phyloP scores from a whole-genome alignment of 306 rosid species.

The Glycine tomentella region DNA sequence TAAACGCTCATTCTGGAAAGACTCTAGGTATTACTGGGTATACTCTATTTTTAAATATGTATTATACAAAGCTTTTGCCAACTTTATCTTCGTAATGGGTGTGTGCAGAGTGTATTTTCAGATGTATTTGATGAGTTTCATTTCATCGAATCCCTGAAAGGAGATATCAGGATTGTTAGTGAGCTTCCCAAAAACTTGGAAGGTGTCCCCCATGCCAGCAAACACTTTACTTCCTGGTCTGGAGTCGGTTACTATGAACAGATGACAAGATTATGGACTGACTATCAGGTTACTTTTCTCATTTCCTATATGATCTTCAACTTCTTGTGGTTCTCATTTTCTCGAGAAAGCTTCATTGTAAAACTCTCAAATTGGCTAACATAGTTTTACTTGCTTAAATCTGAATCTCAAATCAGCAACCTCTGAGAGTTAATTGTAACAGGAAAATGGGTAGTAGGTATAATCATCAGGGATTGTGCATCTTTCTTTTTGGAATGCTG shows the following conservation, averaged over 20 bases:
- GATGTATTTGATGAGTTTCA: constrained; percentile 87
- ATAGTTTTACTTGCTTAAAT: constrained; percentile 1
- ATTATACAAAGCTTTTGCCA: constrained; percentile 18
- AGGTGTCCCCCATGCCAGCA: constrained; percentile 77
- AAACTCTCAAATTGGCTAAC: constrained; percentile 30
- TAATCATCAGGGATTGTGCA: neutral
- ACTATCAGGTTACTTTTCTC: constrained; percentile 79
- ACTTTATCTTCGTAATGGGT: constrained; percentile 18
- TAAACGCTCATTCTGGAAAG: constrained; percentile 93
- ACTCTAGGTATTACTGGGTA: constrained; percentile 66
- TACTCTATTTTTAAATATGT: constrained; percentile 28
- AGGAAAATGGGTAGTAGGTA: neutral
- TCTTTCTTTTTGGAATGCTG: neutral
- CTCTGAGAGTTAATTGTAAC: constrained; percentile 23
- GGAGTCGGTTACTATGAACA: constrained; percentile 84
- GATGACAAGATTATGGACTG: constrained; percentile 76
- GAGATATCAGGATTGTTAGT: constrained; percentile 71
- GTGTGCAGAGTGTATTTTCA: constrained; percentile 74
- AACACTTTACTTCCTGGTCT: constrained; percentile 90
- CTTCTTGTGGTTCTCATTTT: constrained; percentile 39
- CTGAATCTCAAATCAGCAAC: constrained; percentile 3
- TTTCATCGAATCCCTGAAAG: constrained; percentile 75
- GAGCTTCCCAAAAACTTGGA: constrained; percentile 80
- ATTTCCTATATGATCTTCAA: constrained; percentile 36
- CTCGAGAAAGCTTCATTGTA: constrained; percentile 35